phyloP scores from a whole-genome alignment of 768 basidiomycete genomes.

The Tylopilus sp. region DNA sequence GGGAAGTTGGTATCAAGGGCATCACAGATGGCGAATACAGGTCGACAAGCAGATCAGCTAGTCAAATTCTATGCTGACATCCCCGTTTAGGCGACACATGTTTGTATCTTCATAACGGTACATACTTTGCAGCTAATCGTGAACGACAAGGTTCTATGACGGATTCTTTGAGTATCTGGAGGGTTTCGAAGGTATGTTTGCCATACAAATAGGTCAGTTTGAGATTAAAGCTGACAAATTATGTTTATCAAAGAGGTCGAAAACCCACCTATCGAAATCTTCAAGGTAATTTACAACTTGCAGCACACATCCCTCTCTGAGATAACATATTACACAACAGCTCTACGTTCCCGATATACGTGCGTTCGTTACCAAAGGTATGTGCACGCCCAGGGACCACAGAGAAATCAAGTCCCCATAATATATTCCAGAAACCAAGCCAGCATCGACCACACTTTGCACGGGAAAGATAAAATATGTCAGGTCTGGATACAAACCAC shows the following conservation, averaged over 20 bases:
- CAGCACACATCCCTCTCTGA: too few relatives aligned
- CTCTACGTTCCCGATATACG: slow-evolving; percentile 26
- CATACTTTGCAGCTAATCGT: neutral
- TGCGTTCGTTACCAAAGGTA: slow-evolving; percentile 21
- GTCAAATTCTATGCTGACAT: neutral
- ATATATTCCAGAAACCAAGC: slow-evolving; percentile 16
- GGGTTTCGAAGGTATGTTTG: slow-evolving; percentile 22
- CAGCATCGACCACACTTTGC: slow-evolving; percentile 21
- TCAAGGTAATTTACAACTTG: slow-evolving; percentile 16
- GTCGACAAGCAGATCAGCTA: slow-evolving; percentile 22
- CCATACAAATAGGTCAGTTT: neutral
- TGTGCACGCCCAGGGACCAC: neutral
- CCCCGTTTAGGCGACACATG: slow-evolving; percentile 23
- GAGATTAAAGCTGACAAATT: slow-evolving; percentile 2
- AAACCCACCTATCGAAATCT: slow-evolving; percentile 25
- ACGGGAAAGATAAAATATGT: slow-evolving; percentile 63
- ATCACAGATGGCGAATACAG: slow-evolving; percentile 43
- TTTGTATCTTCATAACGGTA: neutral
- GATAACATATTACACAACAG: slow-evolving; percentile 6
- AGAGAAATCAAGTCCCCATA: neutral
- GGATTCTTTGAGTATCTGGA: slow-evolving; percentile 28
- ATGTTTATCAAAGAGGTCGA: slow-evolving; percentile 13
- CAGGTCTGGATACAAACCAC: slow-evolving; percentile 57
- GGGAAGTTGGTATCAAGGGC: slow-evolving; percentile 39
- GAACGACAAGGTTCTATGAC: slow-evolving; percentile 23